These are phyloP conservation scores for Daldinia caldariorum DNA, from an alignment of 495 filamentous ascomycete genomes.

Conservation along the genomic window DNA sequence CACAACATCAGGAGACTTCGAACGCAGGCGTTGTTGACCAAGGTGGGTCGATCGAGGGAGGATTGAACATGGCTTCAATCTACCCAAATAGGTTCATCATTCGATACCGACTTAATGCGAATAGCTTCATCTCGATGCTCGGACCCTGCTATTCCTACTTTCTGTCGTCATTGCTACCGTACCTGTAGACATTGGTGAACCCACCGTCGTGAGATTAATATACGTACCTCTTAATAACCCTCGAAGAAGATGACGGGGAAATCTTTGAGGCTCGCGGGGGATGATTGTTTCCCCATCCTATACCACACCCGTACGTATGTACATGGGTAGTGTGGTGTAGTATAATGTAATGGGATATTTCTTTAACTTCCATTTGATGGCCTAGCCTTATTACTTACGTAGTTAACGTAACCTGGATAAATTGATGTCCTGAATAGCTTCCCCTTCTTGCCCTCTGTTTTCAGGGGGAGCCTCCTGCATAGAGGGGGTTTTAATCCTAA, in stretches of 20 bases:
- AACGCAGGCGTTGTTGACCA: slow-evolving; percentile 7
- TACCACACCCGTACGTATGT: background rate
- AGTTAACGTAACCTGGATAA: slow-evolving; percentile 18
- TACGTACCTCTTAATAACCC: slow-evolving; percentile 17
- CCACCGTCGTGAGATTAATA: slow-evolving; percentile 38
- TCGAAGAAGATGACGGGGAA: background rate
- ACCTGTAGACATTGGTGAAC: slow-evolving; percentile 16
- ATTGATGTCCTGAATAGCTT: slow-evolving; percentile 20
- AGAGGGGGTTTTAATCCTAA: slow-evolving; percentile 18
- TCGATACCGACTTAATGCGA: slow-evolving; percentile 30
- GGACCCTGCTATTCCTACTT: slow-evolving; percentile 15
- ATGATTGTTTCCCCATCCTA: slow-evolving; percentile 16
- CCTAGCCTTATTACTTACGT: slow-evolving; percentile 30
- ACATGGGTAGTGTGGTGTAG: background rate
- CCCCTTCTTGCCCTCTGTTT: slow-evolving; percentile 13
- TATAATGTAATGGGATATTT: slow-evolving; percentile 3
- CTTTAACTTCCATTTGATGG: slow-evolving; percentile 25
- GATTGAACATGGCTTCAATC: slow-evolving; percentile 27
- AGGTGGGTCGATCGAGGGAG: slow-evolving; percentile 32
- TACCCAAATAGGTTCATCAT: slow-evolving; percentile 29
- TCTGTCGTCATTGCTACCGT: background rate
- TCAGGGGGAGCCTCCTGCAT: slow-evolving; percentile 33
- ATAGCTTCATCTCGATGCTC: slow-evolving; percentile 36
- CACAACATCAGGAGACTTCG: slow-evolving; percentile 34
- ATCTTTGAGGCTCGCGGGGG: slow-evolving; percentile 11